These are phyloP conservation scores for Emmonsia crescens DNA, from an alignment of 2,329 filamentous ascomycete species.

Conservation along the genomic window DNA sequence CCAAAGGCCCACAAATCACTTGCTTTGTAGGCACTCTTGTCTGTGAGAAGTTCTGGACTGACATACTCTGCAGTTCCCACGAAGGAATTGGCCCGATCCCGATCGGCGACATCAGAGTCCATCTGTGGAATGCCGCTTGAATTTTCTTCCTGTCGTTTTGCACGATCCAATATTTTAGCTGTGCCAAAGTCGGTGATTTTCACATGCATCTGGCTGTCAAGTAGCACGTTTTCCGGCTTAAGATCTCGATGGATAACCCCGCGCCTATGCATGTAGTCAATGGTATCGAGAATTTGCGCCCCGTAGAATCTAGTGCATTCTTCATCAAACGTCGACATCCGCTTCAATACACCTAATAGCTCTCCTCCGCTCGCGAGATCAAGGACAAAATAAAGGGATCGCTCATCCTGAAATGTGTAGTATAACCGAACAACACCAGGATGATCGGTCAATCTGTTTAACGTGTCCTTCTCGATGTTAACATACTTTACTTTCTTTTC, in stretches of 20 bases:
- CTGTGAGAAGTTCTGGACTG: slow-evolving; percentile 89
- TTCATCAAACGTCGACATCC: slow-evolving; percentile 85
- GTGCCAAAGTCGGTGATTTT: slow-evolving; percentile 99
- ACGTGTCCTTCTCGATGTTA: slow-evolving; percentile 97
- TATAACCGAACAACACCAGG: slow-evolving; percentile 93
- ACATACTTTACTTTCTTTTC: slow-evolving; percentile 99
- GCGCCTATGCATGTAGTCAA: slow-evolving; percentile 94
- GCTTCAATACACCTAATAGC: slow-evolving; percentile 83
- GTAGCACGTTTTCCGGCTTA: slow-evolving; percentile 91
- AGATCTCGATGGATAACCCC: slow-evolving; percentile 94
- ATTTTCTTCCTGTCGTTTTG: slow-evolving; percentile 35
- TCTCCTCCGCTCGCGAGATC: slow-evolving; percentile 90
- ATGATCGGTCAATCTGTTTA: slow-evolving; percentile 92
- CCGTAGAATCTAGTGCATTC: slow-evolving; percentile 92
- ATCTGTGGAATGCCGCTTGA: slow-evolving; percentile 37
- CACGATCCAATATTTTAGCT: slow-evolving; percentile 70
- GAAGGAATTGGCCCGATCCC: slow-evolving; percentile 78
- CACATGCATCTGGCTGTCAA: slow-evolving; percentile 93
- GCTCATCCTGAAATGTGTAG: slow-evolving; percentile 97
- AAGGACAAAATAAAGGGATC: slow-evolving; percentile 90
- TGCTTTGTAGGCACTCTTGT: slow-evolving; percentile 94
- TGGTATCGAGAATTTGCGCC: slow-evolving; percentile 89
- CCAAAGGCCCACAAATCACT: slow-evolving; percentile 98
- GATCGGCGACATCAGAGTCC: slow-evolving; percentile 48
- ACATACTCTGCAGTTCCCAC: slow-evolving; percentile 98